Conservation (phyloP, 139 green algal genomes). For the Chlorella sp. region DNA sequence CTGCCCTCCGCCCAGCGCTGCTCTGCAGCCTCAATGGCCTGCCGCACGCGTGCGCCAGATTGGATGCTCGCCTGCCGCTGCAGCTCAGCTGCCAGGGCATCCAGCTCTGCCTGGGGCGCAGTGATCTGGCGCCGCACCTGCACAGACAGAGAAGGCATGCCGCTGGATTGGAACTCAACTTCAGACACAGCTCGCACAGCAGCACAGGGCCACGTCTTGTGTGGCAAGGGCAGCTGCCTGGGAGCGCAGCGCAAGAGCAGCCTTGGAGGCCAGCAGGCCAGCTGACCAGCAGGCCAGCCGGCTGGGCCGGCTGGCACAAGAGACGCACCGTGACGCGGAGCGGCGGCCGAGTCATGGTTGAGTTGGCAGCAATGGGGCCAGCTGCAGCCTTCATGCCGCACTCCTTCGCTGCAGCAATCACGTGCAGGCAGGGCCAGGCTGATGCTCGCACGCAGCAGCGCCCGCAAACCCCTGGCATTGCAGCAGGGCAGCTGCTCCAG, state of each 20-base stretch:
- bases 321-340: constrained; percentile 4
- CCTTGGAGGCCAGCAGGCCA: too few relatives aligned
- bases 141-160: too few relatives aligned
- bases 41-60: not conserved
- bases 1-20: not conserved
- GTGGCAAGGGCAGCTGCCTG: too few relatives aligned
- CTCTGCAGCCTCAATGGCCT: not conserved
- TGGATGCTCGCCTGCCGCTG: not conserved
- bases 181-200: too few relatives aligned
- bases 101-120: not conserved
- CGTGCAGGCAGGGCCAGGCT: not conserved
- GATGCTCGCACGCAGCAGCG: not conserved
- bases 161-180: too few relatives aligned
- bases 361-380: not conserved
- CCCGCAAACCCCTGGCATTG: not conserved
- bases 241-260: too few relatives aligned
- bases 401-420: not conserved
- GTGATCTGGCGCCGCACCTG: constrained; percentile 15
- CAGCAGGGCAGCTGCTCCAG: too few relatives aligned
- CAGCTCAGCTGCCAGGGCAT: not conserved
- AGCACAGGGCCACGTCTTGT: too few relatives aligned
- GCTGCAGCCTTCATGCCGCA: constrained; percentile 9
- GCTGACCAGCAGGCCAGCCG: too few relatives aligned
- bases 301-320: too few relatives aligned
- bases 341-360: not conserved